These are phyloP conservation scores for Crotalaria pallida DNA, from an alignment of 306 rosid species.

Conservation along the genomic window DNA sequence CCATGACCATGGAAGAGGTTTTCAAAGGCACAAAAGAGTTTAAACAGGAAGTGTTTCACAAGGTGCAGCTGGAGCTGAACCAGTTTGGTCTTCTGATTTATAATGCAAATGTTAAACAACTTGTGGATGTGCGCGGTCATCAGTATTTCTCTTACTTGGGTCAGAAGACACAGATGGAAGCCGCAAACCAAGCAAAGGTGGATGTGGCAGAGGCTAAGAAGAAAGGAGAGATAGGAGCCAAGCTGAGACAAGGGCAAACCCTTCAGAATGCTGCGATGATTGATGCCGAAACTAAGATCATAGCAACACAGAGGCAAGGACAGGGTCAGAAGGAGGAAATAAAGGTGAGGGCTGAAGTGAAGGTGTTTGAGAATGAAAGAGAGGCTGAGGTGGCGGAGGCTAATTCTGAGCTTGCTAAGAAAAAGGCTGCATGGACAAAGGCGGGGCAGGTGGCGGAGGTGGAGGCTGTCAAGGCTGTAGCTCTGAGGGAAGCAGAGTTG, in stretches of 20 bases:
- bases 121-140: slow-evolving; percentile 53
- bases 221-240: slow-evolving; percentile 29
- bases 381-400: slow-evolving; percentile 31
- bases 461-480: slow-evolving; percentile 26
- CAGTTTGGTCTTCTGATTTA: slow-evolving; percentile 62
- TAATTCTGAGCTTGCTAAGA: slow-evolving; percentile 25
- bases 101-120: slow-evolving; percentile 58
- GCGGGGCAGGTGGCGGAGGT: slow-evolving; percentile 30
- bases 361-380: slow-evolving; percentile 32
- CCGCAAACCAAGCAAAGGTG: slow-evolving; percentile 49
- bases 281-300: slow-evolving; percentile 26
- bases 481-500: slow-evolving; percentile 25
- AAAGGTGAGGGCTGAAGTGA: slow-evolving; percentile 14
- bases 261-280: slow-evolving; percentile 29
- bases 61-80: slow-evolving; percentile 52
- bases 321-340: slow-evolving; percentile 30
- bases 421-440: slow-evolving; percentile 19
- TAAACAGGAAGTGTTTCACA: slow-evolving; percentile 49
- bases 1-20: slow-evolving; percentile 63
- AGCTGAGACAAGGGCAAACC: slow-evolving; percentile 12
- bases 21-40: slow-evolving; percentile 44
- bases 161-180: slow-evolving; percentile 66
- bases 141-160: slow-evolving; percentile 68
- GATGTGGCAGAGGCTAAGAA: slow-evolving; percentile 31
- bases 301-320: slow-evolving; percentile 7